These are phyloP conservation scores for Ceratocystis alfenasii DNA, from an alignment of 2,329 filamentous ascomycete species.

Conservation along the genomic window DNA sequence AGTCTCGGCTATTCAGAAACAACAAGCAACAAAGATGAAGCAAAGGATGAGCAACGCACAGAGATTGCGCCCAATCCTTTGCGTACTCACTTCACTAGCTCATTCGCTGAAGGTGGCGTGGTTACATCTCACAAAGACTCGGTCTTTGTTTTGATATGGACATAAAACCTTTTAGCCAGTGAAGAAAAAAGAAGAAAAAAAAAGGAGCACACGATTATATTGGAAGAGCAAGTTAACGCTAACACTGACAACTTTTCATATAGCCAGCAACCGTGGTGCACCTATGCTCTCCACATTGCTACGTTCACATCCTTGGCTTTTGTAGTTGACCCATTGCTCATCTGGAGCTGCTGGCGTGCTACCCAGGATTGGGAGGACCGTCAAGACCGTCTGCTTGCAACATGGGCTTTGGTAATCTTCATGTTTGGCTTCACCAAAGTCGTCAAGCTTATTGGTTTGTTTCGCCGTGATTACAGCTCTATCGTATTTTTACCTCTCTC, in stretches of 20 bases:
- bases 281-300: constrained; percentile 83
- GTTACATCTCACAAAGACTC: background rate
- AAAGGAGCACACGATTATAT: no score
- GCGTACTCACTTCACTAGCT: background rate
- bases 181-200: background rate
- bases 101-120: background rate
- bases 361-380: constrained; percentile 48
- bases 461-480: constrained; percentile 72
- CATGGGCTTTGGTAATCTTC: constrained; percentile 55
- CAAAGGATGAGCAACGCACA: constrained; percentile 1
- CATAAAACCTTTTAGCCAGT: background rate
- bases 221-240: background rate
- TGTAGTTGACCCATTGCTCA: constrained; percentile 59
- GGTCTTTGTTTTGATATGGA: background rate
- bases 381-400: constrained; percentile 39
- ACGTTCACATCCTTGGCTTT: constrained; percentile 85
- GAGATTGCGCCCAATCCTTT: background rate
- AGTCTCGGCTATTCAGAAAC: background rate
- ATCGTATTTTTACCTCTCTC: constrained; percentile 71
- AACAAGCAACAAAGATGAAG: background rate
- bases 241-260: constrained; percentile 11
- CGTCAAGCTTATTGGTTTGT: constrained; percentile 79
- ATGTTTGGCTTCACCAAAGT: constrained; percentile 78
- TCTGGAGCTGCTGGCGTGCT: constrained; percentile 57
- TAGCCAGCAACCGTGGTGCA: constrained; percentile 85